A percentile compares a stretch with the other conserved stretches of the same genome.
Conservation (phyloP, 306 rosid species). For the Lithocarpus polystachyus region DNA sequence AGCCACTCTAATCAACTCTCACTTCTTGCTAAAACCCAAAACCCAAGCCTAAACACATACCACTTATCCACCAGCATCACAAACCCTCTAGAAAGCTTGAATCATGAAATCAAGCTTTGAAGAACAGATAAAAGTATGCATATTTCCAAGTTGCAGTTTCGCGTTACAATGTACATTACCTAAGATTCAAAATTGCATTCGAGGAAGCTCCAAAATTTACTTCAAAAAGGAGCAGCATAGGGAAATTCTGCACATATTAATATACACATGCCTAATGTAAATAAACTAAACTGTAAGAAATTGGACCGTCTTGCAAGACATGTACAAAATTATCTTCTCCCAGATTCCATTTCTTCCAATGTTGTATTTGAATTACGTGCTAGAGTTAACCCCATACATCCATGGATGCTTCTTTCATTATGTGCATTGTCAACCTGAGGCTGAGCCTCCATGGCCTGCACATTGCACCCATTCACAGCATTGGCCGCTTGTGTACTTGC, state of each 20-base stretch:
- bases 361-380: slow-evolving; percentile 28
- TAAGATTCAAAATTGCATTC: neutral
- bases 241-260: neutral
- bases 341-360: slow-evolving; percentile 59
- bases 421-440: slow-evolving; percentile 31
- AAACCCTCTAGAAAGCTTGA: neutral
- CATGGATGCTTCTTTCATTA: slow-evolving; percentile 37
- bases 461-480: slow-evolving; percentile 22
- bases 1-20: no score
- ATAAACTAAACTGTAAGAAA: neutral
- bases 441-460: slow-evolving; percentile 25
- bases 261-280: neutral
- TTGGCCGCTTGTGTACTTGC: slow-evolving; percentile 21
- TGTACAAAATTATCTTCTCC: slow-evolving; percentile 32
- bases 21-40: no score
- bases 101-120: neutral
- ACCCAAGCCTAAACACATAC: no score
- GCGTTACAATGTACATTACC: neutral
- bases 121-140: neutral
- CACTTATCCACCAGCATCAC: no score
- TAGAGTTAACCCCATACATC: slow-evolving; percentile 45
- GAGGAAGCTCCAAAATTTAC: neutral
- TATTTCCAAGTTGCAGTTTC: neutral
- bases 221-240: neutral
- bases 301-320: neutral